These are phyloP conservation scores for Suhomyces xylopsoci DNA, from an alignment of 805 yeast species.

Conservation along the genomic window DNA sequence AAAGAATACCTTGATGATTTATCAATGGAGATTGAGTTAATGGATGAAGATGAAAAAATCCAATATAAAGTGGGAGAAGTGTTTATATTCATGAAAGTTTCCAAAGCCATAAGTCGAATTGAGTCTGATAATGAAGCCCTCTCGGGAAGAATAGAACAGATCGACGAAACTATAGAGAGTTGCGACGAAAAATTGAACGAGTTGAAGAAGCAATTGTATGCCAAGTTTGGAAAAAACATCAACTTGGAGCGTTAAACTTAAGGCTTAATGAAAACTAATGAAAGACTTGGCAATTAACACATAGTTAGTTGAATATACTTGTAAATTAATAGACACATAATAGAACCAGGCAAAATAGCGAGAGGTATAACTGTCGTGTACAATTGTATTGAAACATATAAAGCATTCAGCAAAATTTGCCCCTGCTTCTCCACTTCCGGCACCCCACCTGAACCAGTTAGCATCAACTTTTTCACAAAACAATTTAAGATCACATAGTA, in stretches of 20 bases:
- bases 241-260: conserved; percentile 63
- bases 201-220: conserved; percentile 74
- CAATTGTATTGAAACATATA: neutral
- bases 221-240: conserved; percentile 85
- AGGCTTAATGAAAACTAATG: neutral
- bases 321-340: neutral
- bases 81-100: conserved; percentile 67
- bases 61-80: conserved; percentile 81
- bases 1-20: conserved; percentile 89
- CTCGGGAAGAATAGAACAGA: conserved; percentile 45
- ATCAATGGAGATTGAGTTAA: conserved; percentile 76
- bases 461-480: too few species aligned
- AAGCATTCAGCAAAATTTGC: neutral
- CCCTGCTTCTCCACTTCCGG: too few species aligned
- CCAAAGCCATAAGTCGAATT: conserved; percentile 62
- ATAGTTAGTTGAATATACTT: neutral
- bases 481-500: too few species aligned
- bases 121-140: conserved; percentile 59
- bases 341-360: neutral
- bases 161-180: conserved; percentile 47
- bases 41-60: conserved; percentile 68
- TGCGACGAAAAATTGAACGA: conserved; percentile 53
- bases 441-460: neutral
- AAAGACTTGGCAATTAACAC: neutral
- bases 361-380: neutral